Percentiles rank a stretch among this genome's conserved stretches.
phyloP scores from a whole-genome alignment of 352 stramenopile species.

The Globisporangium lucens region DNA sequence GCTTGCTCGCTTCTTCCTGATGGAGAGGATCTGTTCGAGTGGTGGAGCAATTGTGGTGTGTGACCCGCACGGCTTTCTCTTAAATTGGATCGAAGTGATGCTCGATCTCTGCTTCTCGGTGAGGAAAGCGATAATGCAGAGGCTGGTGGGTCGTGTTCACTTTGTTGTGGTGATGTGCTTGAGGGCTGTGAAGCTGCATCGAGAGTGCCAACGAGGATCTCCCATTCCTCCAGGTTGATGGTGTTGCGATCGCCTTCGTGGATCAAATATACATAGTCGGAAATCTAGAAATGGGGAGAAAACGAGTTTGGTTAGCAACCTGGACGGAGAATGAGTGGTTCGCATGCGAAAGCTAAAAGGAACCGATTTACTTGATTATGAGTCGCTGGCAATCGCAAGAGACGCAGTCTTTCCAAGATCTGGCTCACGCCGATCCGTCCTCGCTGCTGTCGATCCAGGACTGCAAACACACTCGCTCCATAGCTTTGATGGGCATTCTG shows the following conservation, averaged over 20 bases:
- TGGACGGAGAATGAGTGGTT: not conserved
- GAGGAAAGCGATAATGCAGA: not conserved
- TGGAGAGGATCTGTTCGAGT: slow-evolving; percentile 1
- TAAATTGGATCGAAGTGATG: not conserved
- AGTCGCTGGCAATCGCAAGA: slow-evolving; percentile 52
- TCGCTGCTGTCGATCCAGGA: slow-evolving; percentile 46
- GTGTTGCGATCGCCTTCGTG: slow-evolving; percentile 52
- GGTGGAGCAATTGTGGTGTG: slow-evolving; percentile 3
- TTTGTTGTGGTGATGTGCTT: not conserved
- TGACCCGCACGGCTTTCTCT: slow-evolving; percentile 4
- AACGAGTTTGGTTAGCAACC: not conserved
- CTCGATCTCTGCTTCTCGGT: not conserved
- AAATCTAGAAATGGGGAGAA: slow-evolving; percentile 32
- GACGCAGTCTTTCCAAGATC: slow-evolving; percentile 49
- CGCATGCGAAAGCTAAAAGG: not conserved
- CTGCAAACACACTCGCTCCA: slow-evolving; percentile 41
- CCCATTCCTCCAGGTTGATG: slow-evolving; percentile 64
- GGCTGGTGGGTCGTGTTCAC: not conserved
- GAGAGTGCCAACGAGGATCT: slow-evolving; percentile 60
- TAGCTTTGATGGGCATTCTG: slow-evolving; percentile 26
- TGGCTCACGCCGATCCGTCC: slow-evolving; percentile 49
- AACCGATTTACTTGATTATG: slow-evolving; percentile 51
- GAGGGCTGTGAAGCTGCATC: slow-evolving; percentile 52
- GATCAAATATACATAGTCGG: slow-evolving; percentile 74
- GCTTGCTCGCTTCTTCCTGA: not conserved